A percentile compares a stretch with the other conserved stretches of the same genome.
Evolutionary conservation across 768 basidiomycete genomes (phyloP).

Genomic region (Collybiopsis confluens): DNA sequence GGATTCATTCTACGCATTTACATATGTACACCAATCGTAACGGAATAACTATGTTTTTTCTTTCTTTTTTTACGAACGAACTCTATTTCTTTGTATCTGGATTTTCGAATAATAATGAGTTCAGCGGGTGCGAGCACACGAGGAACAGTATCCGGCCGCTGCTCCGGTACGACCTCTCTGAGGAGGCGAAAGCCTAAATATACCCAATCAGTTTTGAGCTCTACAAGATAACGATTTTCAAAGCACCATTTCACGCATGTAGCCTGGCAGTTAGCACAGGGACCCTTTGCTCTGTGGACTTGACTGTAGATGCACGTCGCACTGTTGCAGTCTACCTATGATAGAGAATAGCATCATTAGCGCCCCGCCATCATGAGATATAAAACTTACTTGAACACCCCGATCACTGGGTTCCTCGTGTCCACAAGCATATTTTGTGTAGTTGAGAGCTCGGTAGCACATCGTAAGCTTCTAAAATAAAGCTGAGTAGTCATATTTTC

Average conservation of each 20-base stretch:
- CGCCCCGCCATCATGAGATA: too few species aligned
- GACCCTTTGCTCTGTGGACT: neutral
- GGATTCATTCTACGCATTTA: too few species aligned
- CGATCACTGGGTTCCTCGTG: constrained; percentile 1
- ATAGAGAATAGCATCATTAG: neutral
- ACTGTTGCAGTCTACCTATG: constrained; percentile 2
- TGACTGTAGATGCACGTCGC: neutral
- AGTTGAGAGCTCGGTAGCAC: constrained; percentile 6
- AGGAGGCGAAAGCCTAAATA: too few species aligned
- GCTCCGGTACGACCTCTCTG: too few species aligned
- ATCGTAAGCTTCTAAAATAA: neutral
- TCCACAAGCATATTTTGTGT: constrained; percentile 5
- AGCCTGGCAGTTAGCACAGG: neutral
- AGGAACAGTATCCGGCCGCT: too few species aligned
- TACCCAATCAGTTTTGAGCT: too few species aligned
- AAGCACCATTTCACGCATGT: neutral
- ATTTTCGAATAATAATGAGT: too few species aligned
- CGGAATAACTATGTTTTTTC: too few species aligned
- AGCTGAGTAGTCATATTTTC: neutral
- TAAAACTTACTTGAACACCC: neutral
- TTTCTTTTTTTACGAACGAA: too few species aligned
- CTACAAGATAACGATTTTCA: neutral
- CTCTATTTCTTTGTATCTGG: too few species aligned
- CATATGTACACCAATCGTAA: too few species aligned
- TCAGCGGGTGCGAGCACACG: too few species aligned